phyloP scores from a whole-genome alignment of 2,329 filamentous ascomycete species.

The Drechslerella coelobrocha region DNA sequence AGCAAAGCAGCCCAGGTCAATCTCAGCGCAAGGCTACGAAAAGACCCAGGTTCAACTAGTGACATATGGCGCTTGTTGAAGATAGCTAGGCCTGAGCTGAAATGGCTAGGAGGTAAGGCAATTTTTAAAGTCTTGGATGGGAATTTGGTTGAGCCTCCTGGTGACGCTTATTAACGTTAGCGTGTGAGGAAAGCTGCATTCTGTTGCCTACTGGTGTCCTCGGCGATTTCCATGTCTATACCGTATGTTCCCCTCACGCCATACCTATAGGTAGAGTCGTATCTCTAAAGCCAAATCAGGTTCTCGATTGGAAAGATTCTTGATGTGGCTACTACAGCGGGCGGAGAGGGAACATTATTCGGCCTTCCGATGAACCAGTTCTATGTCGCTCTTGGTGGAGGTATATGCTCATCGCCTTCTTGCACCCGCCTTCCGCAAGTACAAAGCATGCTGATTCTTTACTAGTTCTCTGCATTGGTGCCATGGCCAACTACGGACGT shows the following conservation, averaged over 20 bases:
- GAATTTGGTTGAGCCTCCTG: neutral
- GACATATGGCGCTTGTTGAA: conserved; percentile 88
- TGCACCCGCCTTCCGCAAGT: neutral
- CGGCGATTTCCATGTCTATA: conserved; percentile 91
- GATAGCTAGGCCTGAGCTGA: conserved; percentile 84
- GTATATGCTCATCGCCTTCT: conserved; percentile 24
- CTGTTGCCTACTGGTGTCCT: conserved; percentile 83
- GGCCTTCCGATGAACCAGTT: conserved; percentile 86
- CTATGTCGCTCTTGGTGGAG: conserved; percentile 74
- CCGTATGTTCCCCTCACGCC: conserved; percentile 60
- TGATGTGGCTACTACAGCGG: conserved; percentile 81
- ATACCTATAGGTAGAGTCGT: neutral
- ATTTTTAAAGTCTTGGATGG: neutral
- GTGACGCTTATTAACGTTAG: conserved; percentile 9
- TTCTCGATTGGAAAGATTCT: conserved; percentile 96
- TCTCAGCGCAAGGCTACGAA: conserved; percentile 82
- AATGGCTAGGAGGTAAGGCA: conserved; percentile 67
- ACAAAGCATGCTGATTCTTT: conserved; percentile 54
- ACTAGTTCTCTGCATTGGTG: conserved; percentile 77
- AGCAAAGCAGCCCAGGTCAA: conserved; percentile 87
- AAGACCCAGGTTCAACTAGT: conserved; percentile 68
- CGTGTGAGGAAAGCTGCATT: conserved; percentile 69
- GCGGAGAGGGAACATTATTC: conserved; percentile 72
- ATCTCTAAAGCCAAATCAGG: conserved; percentile 41
- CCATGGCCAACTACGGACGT: conserved; percentile 88